These are phyloP conservation scores for Choiromyces venosus DNA, from an alignment of 495 filamentous ascomycete genomes.

Conservation along the genomic window DNA sequence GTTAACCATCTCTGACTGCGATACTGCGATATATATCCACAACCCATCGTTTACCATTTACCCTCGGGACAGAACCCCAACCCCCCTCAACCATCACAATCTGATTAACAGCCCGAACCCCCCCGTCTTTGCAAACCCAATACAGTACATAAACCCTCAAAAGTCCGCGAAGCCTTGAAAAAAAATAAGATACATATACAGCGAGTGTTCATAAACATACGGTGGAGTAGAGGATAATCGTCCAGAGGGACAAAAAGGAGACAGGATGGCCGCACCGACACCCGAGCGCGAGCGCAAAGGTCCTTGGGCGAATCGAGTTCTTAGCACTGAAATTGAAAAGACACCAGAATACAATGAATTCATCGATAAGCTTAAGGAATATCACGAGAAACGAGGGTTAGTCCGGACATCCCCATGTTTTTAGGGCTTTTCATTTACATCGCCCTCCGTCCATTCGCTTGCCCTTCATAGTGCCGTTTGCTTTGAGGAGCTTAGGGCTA, in stretches of 20 bases:
- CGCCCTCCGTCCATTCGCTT: slow-evolving; percentile 1
- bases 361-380: slow-evolving; percentile 58
- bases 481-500: slow-evolving; percentile 4
- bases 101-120: background rate
- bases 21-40: background rate
- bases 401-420: slow-evolving; percentile 5
- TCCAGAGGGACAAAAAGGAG: background rate
- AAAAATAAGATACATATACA: background rate
- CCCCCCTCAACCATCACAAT: background rate
- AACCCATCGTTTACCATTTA: background rate
- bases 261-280: slow-evolving; percentile 27
- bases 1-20: background rate
- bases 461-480: background rate
- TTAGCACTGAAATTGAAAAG: slow-evolving; percentile 48
- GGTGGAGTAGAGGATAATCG: background rate
- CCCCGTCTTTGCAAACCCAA: background rate
- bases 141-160: background rate
- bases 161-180: background rate
- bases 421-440: background rate
- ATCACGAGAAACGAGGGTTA: slow-evolving; percentile 65
- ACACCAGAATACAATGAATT: slow-evolving; percentile 65
- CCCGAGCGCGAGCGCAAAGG: slow-evolving; percentile 38
- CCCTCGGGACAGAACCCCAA: background rate
- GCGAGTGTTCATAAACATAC: background rate
- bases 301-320: slow-evolving; percentile 45